These are phyloP conservation scores for Rhizophora mangle DNA, from an alignment of 345 rosid genomes.

Conservation along the genomic window DNA sequence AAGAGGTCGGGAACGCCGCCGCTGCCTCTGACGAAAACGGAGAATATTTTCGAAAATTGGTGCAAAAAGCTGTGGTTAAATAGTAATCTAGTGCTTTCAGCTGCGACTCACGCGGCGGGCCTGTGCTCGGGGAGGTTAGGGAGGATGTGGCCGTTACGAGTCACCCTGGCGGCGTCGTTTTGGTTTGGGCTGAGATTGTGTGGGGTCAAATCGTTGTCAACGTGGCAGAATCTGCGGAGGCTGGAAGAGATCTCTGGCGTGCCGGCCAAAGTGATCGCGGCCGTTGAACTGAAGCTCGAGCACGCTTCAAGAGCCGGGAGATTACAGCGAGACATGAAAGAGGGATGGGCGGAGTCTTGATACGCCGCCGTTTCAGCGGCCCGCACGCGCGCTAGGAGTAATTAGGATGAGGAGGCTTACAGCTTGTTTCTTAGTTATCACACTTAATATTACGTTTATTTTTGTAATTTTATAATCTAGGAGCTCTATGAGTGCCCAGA, in stretches of 20 bases:
- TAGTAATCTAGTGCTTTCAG: slow-evolving; percentile 13
- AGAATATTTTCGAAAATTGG: slow-evolving; percentile 38
- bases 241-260: slow-evolving; percentile 38
- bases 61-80: slow-evolving; percentile 32
- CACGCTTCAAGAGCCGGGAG: slow-evolving; percentile 12
- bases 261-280: slow-evolving; percentile 39
- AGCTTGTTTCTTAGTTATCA: too few relatives aligned
- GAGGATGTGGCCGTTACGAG: slow-evolving; percentile 27
- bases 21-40: slow-evolving; percentile 16
- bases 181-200: slow-evolving; percentile 38
- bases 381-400: too few relatives aligned
- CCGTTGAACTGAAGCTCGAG: slow-evolving; percentile 28
- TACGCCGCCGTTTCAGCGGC: neutral
- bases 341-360: slow-evolving; percentile 48
- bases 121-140: slow-evolving; percentile 23
- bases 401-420: too few relatives aligned
- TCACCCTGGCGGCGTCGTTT: slow-evolving; percentile 42
- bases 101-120: slow-evolving; percentile 29
- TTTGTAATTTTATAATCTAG: too few relatives aligned
- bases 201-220: slow-evolving; percentile 9
- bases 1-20: neutral
- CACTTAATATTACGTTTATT: too few relatives aligned
- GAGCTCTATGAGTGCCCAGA: too few relatives aligned
- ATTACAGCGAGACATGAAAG: slow-evolving; percentile 17
- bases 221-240: slow-evolving; percentile 37